Conservation (phyloP, 257 asterid species). For the Solanum dulcamara region DNA sequence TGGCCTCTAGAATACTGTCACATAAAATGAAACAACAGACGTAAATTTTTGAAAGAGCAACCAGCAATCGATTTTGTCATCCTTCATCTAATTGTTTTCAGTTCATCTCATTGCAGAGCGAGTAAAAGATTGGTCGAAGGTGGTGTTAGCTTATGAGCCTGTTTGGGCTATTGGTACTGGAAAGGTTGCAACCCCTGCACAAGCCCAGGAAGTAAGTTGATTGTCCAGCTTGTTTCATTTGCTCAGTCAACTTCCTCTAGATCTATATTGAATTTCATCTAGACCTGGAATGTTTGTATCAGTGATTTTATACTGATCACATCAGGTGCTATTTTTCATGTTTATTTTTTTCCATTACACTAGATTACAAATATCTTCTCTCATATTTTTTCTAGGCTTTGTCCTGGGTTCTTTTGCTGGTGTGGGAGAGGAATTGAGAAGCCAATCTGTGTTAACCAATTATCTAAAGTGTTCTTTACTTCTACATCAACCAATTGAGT, state of each 20-base stretch:
- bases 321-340: neutral
- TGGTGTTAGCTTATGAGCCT: slow-evolving; percentile 96
- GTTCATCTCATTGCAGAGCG: slow-evolving; percentile 29
- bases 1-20: neutral
- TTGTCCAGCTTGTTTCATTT: neutral
- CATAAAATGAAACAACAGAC: neutral
- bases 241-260: neutral
- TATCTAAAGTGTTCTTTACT: neutral
- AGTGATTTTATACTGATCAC: neutral
- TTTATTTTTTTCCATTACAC: neutral
- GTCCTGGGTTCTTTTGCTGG: neutral
- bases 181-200: slow-evolving; percentile 91
- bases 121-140: slow-evolving; percentile 69
- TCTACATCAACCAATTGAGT: neutral
- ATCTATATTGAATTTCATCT: neutral
- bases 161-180: slow-evolving; percentile 99
- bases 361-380: neutral
- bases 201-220: slow-evolving; percentile 91
- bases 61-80: neutral
- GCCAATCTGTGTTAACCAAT: neutral
- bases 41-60: neutral
- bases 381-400: neutral
- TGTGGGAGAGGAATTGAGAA: neutral
- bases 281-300: neutral
- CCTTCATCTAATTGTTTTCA: neutral